These are phyloP conservation scores for Luffa acutangula DNA, from an alignment of 306 rosid genomes.

Conservation along the genomic window DNA sequence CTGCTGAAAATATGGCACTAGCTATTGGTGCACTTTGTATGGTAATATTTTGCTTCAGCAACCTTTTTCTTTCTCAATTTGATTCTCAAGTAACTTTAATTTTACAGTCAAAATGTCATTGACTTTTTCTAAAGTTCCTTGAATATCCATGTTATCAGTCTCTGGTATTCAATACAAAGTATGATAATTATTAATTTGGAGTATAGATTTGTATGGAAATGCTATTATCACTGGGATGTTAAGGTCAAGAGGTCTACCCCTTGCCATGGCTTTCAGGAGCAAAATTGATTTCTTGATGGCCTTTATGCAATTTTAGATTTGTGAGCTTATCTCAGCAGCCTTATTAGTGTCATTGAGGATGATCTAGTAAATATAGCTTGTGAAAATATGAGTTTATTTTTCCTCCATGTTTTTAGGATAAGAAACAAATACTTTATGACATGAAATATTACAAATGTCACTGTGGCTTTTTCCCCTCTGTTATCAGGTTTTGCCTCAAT, in stretches of 20 bases:
- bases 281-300: background rate
- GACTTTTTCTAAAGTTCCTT: background rate
- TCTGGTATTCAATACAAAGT: background rate
- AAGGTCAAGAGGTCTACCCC: background rate
- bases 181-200: background rate
- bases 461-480: background rate
- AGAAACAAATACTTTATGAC: background rate
- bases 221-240: background rate
- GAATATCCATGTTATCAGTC: background rate
- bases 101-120: background rate
- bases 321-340: background rate
- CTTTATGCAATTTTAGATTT: background rate
- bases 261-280: background rate
- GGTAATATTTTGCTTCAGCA: slow-evolving; percentile 35
- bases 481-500: slow-evolving; percentile 74
- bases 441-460: background rate
- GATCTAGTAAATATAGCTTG: background rate
- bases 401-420: background rate
- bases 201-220: background rate
- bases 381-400: background rate
- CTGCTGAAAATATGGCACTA: slow-evolving; percentile 89
- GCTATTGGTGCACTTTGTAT: slow-evolving; percentile 86
- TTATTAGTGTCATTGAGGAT: background rate
- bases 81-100: slow-evolving; percentile 9
- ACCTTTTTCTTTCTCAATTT: slow-evolving; percentile 9